phyloP scores from a whole-genome alignment of 2,329 filamentous ascomycete genomes.

The Ophiosphaerella narmari region DNA sequence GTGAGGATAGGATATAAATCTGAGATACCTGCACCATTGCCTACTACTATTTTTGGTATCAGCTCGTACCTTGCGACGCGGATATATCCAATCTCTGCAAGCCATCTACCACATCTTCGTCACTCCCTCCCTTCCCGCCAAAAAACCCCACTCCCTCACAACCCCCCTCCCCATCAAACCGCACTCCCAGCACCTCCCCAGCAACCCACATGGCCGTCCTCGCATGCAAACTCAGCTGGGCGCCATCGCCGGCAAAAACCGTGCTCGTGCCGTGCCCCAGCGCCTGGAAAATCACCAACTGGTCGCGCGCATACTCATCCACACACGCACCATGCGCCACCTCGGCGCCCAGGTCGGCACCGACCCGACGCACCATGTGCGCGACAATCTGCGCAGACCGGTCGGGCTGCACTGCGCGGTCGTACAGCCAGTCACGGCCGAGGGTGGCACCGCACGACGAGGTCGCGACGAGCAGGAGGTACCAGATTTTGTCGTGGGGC shows the following conservation, averaged over 20 bases:
- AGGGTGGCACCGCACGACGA: conserved; percentile 54
- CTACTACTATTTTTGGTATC: background rate
- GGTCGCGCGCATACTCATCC: conserved; percentile 62
- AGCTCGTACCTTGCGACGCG: too few species aligned
- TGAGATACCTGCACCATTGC: background rate
- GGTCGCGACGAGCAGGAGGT: conserved; percentile 61
- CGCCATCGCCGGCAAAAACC: conserved; percentile 36
- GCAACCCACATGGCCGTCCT: conserved; percentile 54
- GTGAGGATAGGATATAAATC: conserved; percentile 10
- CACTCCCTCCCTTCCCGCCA: background rate
- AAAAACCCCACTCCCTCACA: conserved; percentile 46
- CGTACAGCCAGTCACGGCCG: conserved; percentile 58
- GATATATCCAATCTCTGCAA: background rate
- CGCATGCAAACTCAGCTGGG: conserved; percentile 51
- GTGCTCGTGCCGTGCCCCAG: conserved; percentile 52
- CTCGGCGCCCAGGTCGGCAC: conserved; percentile 52
- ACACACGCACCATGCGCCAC: conserved; percentile 55
- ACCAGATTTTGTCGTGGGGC: conserved; percentile 52
- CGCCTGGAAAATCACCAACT: conserved; percentile 64
- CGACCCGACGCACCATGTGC: conserved; percentile 51
- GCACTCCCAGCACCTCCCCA: conserved; percentile 43
- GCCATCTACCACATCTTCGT: background rate
- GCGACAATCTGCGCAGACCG: conserved; percentile 33
- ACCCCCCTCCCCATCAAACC: conserved; percentile 43
- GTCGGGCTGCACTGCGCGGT: conserved; percentile 29